phyloP scores from a whole-genome alignment of 495 filamentous ascomycete species.

The Lineolata rhizophorae region DNA sequence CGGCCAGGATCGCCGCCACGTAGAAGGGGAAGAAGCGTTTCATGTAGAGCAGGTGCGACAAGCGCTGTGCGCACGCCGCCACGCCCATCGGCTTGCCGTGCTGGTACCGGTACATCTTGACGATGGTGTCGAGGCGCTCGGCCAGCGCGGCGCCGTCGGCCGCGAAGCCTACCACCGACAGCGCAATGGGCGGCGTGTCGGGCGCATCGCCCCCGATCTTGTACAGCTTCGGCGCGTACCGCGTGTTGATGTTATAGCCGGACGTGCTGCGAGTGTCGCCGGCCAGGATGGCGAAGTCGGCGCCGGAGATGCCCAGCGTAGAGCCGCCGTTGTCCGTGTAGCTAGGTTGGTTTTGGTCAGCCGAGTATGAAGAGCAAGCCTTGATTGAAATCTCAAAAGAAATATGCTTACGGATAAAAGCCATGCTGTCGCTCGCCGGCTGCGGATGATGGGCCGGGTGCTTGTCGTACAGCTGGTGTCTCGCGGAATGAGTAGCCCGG shows the following conservation, averaged over 20 bases:
- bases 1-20: constrained; percentile 76
- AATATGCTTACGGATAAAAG: constrained; percentile 65
- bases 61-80: constrained; percentile 73
- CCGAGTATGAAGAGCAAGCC: constrained; percentile 3
- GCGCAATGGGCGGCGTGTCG: constrained; percentile 58
- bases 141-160: constrained; percentile 81
- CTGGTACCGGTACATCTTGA: constrained; percentile 94
- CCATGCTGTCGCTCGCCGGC: constrained; percentile 44
- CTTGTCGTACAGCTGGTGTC: too few relatives aligned
- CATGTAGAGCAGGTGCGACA: constrained; percentile 83
- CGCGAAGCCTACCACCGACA: constrained; percentile 88
- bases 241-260: constrained; percentile 96
- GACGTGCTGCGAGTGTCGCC: constrained; percentile 87
- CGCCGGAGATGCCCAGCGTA: constrained; percentile 82
- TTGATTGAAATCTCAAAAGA: too few relatives aligned
- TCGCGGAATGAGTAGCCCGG: constrained; percentile 40
- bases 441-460: constrained; percentile 16
- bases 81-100: constrained; percentile 87
- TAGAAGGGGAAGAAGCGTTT: constrained; percentile 99
- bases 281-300: constrained; percentile 84
- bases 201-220: constrained; percentile 80
- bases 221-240: constrained; percentile 86
- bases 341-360: constrained; percentile 24
- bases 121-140: constrained; percentile 70
- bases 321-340: constrained; percentile 97